Percentiles rank a stretch among this genome's conserved stretches.
Conservation (phyloP, 129 eudicot species). For the Chrysanthemum seticuspe region DNA sequence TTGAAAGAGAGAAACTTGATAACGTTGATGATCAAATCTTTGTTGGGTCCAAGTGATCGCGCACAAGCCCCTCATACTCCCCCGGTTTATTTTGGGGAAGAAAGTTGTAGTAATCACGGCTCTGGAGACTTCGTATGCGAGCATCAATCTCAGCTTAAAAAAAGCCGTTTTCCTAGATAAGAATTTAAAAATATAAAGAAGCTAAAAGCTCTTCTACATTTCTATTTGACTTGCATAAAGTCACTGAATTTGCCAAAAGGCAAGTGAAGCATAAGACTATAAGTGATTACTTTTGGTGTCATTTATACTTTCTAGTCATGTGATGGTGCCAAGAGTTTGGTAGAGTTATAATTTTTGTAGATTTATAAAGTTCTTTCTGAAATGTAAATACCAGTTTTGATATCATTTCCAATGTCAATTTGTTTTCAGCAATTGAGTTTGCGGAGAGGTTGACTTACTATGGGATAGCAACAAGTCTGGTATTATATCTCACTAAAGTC, state of each 20-base stretch:
- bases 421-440: constrained; percentile 72
- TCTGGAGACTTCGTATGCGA: no score
- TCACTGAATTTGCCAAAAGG: background rate
- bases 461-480: constrained; percentile 73
- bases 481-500: constrained; percentile 72
- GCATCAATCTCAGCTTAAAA: no score
- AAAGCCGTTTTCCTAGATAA: no score
- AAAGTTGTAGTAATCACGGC: no score
- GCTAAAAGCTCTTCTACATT: background rate
- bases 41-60: no score
- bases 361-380: no score
- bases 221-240: background rate
- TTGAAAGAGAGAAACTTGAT: no score
- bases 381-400: background rate
- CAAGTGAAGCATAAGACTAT: background rate
- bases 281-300: background rate
- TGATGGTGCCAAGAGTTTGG: background rate
- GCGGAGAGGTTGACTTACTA: constrained; percentile 85
- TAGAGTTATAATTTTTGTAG: background rate
- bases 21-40: no score
- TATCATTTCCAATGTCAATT: background rate
- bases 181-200: no score
- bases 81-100: no score
- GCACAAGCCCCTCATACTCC: no score
- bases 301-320: background rate